Evolutionary conservation across 1,284 basidiomycete genomes (phyloP).

Genomic region (Inonotus obliquus): DNA sequence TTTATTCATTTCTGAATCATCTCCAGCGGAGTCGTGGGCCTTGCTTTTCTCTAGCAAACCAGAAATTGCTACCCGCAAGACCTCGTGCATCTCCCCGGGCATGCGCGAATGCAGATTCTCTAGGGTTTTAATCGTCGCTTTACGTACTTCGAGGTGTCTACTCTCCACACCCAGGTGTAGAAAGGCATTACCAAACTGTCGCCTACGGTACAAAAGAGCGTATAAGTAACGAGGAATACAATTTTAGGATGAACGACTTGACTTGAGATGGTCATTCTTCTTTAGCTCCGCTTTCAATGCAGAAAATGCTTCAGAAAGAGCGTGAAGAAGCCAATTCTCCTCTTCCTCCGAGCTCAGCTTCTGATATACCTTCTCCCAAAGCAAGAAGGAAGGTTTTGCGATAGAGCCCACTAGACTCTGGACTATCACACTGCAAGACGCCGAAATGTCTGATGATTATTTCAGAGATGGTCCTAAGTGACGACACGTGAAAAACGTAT

Average conservation of each 20-base stretch:
- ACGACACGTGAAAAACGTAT: slow-evolving; percentile 22
- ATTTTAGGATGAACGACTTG: slow-evolving; percentile 17
- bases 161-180: slow-evolving; percentile 66
- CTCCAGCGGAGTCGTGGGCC: neutral
- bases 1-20: slow-evolving; percentile 15
- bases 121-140: slow-evolving; percentile 42
- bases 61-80: slow-evolving; percentile 55
- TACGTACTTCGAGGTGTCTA: slow-evolving; percentile 47
- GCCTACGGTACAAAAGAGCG: slow-evolving; percentile 33
- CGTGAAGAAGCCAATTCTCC: slow-evolving; percentile 76
- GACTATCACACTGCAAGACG: slow-evolving; percentile 38
- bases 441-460: slow-evolving; percentile 26
- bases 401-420: slow-evolving; percentile 41
- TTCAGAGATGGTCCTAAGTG: slow-evolving; percentile 12
- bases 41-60: slow-evolving; percentile 12
- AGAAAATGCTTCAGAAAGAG: slow-evolving; percentile 48
- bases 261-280: slow-evolving; percentile 59
- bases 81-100: slow-evolving; percentile 45
- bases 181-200: slow-evolving; percentile 59
- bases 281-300: slow-evolving; percentile 49
- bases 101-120: slow-evolving; percentile 28
- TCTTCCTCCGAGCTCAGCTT: slow-evolving; percentile 65
- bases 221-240: slow-evolving; percentile 4
- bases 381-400: slow-evolving; percentile 77
- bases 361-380: slow-evolving; percentile 84